phyloP scores from a whole-genome alignment of 176 grass and related monocot genomes.

The Eremochloa ophiuroides region DNA sequence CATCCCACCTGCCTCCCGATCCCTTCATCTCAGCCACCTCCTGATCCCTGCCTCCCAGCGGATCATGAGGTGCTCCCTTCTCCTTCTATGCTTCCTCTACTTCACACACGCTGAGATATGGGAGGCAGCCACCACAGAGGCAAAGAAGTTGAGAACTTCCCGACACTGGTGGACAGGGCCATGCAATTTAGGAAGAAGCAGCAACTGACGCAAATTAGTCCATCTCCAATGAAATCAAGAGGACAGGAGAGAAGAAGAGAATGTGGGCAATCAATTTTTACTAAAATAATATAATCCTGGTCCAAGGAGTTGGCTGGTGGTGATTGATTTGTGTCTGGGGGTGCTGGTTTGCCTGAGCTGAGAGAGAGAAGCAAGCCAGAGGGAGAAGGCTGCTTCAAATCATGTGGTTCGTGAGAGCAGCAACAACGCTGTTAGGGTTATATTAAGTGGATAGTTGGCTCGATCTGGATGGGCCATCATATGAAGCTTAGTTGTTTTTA shows the following conservation, averaged over 20 bases:
- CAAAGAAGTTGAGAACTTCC: neutral
- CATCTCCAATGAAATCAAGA: neutral
- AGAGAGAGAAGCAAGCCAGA: neutral
- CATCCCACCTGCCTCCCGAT: neutral
- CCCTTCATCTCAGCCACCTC: neutral
- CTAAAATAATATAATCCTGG: neutral
- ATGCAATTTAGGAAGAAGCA: neutral
- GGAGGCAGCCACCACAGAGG: neutral
- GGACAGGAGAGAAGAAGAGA: neutral
- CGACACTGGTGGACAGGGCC: neutral
- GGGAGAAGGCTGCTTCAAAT: neutral
- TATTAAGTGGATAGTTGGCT: neutral
- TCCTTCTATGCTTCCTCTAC: neutral
- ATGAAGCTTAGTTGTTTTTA: neutral
- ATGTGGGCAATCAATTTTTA: neutral
- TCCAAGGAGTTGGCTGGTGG: neutral
- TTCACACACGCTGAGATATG: neutral
- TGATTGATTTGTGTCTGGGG: neutral
- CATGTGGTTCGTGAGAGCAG: neutral
- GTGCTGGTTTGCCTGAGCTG: neutral
- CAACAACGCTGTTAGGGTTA: neutral
- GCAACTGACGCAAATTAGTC: neutral
- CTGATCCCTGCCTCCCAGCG: neutral
- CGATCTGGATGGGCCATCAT: neutral
- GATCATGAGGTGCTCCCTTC: neutral